phyloP scores from a whole-genome alignment of 2,329 filamentous ascomycete genomes.

The Xylaria digitata region DNA sequence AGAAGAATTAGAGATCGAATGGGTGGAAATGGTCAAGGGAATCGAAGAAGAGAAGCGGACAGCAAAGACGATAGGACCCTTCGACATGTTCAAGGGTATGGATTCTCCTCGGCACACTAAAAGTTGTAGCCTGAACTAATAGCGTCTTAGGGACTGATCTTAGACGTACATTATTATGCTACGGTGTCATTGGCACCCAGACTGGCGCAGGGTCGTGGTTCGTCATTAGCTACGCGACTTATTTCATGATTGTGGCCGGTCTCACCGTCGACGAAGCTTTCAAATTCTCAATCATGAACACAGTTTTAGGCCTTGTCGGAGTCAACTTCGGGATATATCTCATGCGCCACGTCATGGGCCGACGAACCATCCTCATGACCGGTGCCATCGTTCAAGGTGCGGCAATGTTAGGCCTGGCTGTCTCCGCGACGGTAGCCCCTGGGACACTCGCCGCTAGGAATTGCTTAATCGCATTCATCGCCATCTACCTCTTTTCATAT shows the following conservation, averaged over 20 bases:
- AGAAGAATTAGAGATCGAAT: slow-evolving; percentile 54
- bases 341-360: slow-evolving; percentile 60
- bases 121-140: neutral
- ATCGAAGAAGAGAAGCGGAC: slow-evolving; percentile 54
- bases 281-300: slow-evolving; percentile 62
- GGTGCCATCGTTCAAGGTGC: slow-evolving; percentile 57
- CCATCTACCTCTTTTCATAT: slow-evolving; percentile 52
- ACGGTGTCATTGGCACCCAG: slow-evolving; percentile 59
- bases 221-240: slow-evolving; percentile 62
- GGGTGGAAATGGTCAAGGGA: slow-evolving; percentile 54
- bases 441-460: slow-evolving; percentile 49
- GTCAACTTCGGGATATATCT: slow-evolving; percentile 62
- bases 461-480: slow-evolving; percentile 52
- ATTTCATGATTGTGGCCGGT: slow-evolving; percentile 59
- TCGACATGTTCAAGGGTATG: slow-evolving; percentile 54
- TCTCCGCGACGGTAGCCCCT: slow-evolving; percentile 44
- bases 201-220: slow-evolving; percentile 61
- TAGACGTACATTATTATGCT: slow-evolving; percentile 62
- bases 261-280: slow-evolving; percentile 57
- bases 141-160: slow-evolving; percentile 55
- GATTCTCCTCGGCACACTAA: neutral
- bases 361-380: slow-evolving; percentile 60
- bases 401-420: slow-evolving; percentile 58
- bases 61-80: slow-evolving; percentile 47
- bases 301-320: slow-evolving; percentile 60